Conservation (phyloP, 2,329 filamentous ascomycete genomes). For the Orbilia blumenaviensis region DNA sequence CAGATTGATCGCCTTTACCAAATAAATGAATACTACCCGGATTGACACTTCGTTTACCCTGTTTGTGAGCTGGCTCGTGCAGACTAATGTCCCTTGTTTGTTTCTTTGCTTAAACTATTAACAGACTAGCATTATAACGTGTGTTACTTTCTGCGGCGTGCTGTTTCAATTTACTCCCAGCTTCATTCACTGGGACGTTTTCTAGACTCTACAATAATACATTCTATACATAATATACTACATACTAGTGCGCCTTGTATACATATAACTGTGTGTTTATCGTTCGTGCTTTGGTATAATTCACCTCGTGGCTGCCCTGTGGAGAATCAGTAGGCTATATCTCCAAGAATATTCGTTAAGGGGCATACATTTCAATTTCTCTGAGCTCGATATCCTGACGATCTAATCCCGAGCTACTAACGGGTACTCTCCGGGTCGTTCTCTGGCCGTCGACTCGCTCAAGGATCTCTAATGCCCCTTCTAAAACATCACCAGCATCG, state of each 20-base stretch:
- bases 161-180: neutral
- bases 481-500: constrained; percentile 28
- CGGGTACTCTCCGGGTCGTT: neutral
- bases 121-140: neutral
- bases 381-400: constrained; percentile 8
- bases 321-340: neutral
- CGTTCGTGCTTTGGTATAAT: too few species aligned
- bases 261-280: neutral
- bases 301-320: neutral
- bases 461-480: constrained; percentile 10
- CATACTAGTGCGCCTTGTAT: neutral
- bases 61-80: neutral
- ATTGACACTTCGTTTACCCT: neutral
- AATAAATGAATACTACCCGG: neutral
- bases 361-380: constrained; percentile 42
- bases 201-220: neutral
- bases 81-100: neutral
- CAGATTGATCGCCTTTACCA: neutral
- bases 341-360: neutral
- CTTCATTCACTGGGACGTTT: neutral
- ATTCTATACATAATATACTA: neutral
- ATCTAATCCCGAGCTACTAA: neutral
- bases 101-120: neutral
- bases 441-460: constrained; percentile 6
- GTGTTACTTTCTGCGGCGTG: neutral